These are phyloP conservation scores for Penicillium chermesinum DNA, from an alignment of 495 filamentous ascomycete genomes.

Conservation along the genomic window DNA sequence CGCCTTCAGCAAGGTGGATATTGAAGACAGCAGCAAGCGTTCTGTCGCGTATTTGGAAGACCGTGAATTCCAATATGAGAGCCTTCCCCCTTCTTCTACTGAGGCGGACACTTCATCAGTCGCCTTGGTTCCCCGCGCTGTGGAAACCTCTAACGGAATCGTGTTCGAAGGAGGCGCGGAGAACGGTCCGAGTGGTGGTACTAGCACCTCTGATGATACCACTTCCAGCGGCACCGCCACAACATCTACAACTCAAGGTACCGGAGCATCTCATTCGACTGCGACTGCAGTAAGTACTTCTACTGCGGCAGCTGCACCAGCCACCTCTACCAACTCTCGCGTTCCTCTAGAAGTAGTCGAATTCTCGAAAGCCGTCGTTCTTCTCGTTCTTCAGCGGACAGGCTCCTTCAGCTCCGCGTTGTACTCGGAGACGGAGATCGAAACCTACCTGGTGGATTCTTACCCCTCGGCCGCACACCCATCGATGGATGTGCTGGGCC, in stretches of 20 bases:
- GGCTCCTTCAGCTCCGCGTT: conserved; percentile 32
- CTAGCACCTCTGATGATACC: conserved; percentile 6
- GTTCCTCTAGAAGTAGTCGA: conserved; percentile 29
- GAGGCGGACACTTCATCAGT: conserved; percentile 6
- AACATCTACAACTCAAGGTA: conserved; percentile 4
- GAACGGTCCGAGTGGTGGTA: not conserved
- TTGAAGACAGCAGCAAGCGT: conserved; percentile 15
- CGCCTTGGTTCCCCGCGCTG: conserved; percentile 24
- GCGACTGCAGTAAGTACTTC: not conserved
- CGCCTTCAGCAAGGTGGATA: conserved; percentile 58
- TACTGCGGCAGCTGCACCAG: conserved; percentile 8
- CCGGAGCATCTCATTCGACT: conserved; percentile 2
- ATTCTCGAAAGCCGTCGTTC: conserved; percentile 44
- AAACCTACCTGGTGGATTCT: conserved; percentile 27
- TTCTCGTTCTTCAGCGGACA: conserved; percentile 49
- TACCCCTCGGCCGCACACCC: conserved; percentile 20
- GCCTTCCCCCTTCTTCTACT: not conserved
- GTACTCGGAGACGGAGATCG: conserved; percentile 31
- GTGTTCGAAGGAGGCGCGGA: conserved; percentile 25
- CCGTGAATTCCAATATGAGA: too few relatives aligned
- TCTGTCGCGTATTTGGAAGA: too few relatives aligned
- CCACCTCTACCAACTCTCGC: conserved; percentile 11
- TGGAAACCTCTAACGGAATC: conserved; percentile 42
- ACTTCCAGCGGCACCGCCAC: conserved; percentile 1
- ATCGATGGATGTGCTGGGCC: conserved; percentile 20